Base-by-base conservation (phyloP, 129 eudicot genomes). In the Escallonia herrerae region DNA sequence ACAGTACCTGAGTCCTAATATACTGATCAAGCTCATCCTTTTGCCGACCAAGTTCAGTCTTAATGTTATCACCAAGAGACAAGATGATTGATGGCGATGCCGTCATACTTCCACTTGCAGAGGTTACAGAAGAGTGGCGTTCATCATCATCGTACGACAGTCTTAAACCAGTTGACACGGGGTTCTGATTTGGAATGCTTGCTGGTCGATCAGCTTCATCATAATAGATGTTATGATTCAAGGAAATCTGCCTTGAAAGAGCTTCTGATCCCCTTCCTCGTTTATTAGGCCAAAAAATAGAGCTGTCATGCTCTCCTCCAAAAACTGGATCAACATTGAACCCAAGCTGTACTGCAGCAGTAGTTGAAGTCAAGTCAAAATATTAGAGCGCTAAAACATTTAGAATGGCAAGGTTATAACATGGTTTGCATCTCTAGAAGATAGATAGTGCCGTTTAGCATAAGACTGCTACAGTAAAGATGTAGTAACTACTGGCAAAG, bases 161-260 rank as follows among this genome's bases (percentile, higher is more conserved):
- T 64, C 67, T 85, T 67, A 85, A 64, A n/a, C 87, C 87, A 13
- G 91, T 85, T 39, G 91, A 85, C 5, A 81, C 91, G 67, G 75
- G 69, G 70, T 69, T 77, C 37, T 68, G 75, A 58, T 72, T 84
- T 73, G 72, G 56, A 66, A 63, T 45, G 15, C 63, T 76, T 64
- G 78, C 72, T 62, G 38, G 33, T 33, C 50, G 64, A 44, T 69
- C 77, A 43, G 60, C 58, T 40, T 77, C 82, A 46, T 71, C 76
- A 56, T 69, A 67, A 66, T 68, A 60, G 52, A 80, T 70, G 76
- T 75, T 81, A 67, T 65, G 78, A 59, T 70, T 78, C 60, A 78
- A 69, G 2, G 84, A 81, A 15, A 79, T 69, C 46, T 67, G 82
- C 54, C 77, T 15, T 9, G 58, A 43, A 11, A 65, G 8, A 1